These are phyloP conservation scores for Albugo candida DNA, from an alignment of 352 stramenopile species.

Conservation along the genomic window DNA sequence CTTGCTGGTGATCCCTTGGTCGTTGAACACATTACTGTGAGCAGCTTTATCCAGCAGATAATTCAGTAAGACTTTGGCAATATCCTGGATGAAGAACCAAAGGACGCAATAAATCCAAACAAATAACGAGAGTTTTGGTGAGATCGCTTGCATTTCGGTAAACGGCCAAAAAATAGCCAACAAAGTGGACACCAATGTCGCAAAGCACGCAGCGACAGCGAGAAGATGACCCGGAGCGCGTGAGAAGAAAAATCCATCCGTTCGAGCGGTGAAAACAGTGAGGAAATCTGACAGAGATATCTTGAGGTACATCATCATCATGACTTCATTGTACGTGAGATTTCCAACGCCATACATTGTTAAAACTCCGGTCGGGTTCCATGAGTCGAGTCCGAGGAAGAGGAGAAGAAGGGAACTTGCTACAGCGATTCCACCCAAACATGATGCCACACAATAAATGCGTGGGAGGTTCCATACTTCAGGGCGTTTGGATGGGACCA, in stretches of 20 bases:
- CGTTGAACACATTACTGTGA: conserved; percentile 30
- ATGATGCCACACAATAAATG: conserved; percentile 31
- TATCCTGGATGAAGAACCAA: conserved; percentile 79
- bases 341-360: conserved; percentile 29
- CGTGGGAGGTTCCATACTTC: conserved; percentile 55
- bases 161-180: conserved; percentile 76
- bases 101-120: conserved; percentile 80
- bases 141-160: conserved; percentile 54
- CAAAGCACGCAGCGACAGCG: conserved; percentile 46
- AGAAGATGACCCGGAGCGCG: conserved; percentile 50
- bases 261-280: conserved; percentile 81
- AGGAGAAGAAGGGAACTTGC: conserved; percentile 66
- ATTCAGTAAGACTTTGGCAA: conserved; percentile 43
- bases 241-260: conserved; percentile 65
- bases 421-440: conserved; percentile 59
- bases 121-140: conserved; percentile 41
- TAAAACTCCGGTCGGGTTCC: conserved; percentile 47
- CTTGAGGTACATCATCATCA: conserved; percentile 89
- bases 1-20: conserved; percentile 33
- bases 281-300: conserved; percentile 87
- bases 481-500: conserved; percentile 40
- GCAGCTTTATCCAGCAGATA: conserved; percentile 37
- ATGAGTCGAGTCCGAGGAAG: conserved; percentile 71
- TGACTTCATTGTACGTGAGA: conserved; percentile 78
- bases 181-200: conserved; percentile 59